These are phyloP conservation scores for Xylaria nigripes DNA, from an alignment of 495 filamentous ascomycete species.

Conservation along the genomic window DNA sequence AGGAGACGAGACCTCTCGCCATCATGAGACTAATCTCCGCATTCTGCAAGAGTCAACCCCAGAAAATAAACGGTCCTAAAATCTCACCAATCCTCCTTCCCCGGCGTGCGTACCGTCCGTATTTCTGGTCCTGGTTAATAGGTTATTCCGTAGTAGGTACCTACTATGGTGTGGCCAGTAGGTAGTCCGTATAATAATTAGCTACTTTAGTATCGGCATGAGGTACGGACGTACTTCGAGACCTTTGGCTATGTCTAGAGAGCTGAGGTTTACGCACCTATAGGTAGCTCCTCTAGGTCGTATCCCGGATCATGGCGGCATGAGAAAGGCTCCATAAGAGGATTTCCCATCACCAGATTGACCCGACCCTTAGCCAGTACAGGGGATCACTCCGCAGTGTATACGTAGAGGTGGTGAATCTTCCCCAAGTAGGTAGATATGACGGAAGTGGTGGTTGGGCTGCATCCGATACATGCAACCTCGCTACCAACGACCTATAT, in stretches of 20 bases:
- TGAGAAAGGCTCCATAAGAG: neutral
- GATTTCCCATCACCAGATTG: neutral
- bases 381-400: neutral
- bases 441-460: neutral
- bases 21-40: neutral
- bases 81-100: neutral
- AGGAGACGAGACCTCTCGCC: too few relatives aligned
- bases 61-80: neutral
- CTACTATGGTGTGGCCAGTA: neutral
- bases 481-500: neutral
- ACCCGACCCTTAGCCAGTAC: neutral
- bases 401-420: neutral
- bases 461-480: neutral
- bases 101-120: neutral
- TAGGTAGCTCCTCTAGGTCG: constrained; percentile 15
- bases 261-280: constrained; percentile 22
- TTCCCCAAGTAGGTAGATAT: neutral
- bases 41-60: neutral
- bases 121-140: neutral
- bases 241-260: neutral
- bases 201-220: neutral
- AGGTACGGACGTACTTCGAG: neutral
- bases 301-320: neutral
- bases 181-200: too few relatives aligned
- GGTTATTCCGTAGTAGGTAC: neutral